Evolutionary conservation across 2,329 filamentous ascomycete genomes (phyloP).

Genomic region (Gnomoniopsis sp.): DNA sequence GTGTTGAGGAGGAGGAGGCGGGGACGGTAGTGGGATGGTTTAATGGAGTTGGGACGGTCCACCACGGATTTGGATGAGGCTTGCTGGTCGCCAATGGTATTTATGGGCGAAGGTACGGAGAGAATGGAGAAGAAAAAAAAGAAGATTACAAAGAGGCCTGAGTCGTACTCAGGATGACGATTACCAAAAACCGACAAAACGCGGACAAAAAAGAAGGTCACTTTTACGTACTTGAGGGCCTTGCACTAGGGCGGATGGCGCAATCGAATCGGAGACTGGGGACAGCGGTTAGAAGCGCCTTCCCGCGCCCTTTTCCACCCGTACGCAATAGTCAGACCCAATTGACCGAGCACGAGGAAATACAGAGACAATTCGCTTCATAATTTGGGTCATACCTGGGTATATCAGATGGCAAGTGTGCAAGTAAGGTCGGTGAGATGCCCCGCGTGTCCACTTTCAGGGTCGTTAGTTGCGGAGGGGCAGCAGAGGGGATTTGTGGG

Average conservation of each 20-base stretch:
- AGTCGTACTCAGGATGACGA: background rate
- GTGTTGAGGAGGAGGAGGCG: background rate
- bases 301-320: background rate
- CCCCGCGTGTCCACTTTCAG: too few species aligned
- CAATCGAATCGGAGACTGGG: background rate
- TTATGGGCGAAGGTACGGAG: too few species aligned
- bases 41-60: background rate
- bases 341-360: background rate
- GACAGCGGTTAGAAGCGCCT: background rate
- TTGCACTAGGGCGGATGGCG: conserved; percentile 15
- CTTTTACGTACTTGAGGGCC: background rate
- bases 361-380: too few species aligned
- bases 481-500: too few species aligned
- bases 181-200: background rate
- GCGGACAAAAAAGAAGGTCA: background rate
- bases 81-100: background rate
- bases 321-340: background rate
- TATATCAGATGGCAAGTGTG: too few species aligned
- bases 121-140: background rate
- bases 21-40: too few species aligned
- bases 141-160: background rate
- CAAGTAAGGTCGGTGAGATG: too few species aligned
- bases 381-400: too few species aligned
- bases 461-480: too few species aligned
- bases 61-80: background rate